A percentile compares a stretch with the other conserved stretches of the same genome.
phyloP scores from a whole-genome alignment of 345 rosid genomes.

The Melastoma malabathricum region DNA sequence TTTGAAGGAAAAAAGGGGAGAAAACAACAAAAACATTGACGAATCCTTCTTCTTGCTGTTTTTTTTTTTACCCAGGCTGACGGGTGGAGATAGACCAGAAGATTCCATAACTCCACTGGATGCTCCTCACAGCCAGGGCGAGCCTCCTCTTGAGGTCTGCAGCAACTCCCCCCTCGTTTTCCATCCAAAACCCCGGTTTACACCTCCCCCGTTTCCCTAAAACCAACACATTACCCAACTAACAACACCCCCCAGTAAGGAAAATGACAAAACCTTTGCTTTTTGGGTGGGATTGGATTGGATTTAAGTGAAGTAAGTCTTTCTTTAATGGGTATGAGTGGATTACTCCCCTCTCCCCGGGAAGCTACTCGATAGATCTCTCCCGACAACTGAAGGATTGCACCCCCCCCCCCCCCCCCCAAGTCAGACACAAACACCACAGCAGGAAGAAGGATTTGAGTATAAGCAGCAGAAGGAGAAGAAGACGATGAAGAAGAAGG shows the following conservation, averaged over 20 bases:
- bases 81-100: constrained; percentile 36
- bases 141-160: constrained; percentile 28
- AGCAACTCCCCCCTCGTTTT: constrained; percentile 11
- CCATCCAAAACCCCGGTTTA: neutral
- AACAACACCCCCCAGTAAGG: neutral
- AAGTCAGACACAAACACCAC: neutral
- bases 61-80: constrained; percentile 24
- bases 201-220: no score
- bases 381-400: no score
- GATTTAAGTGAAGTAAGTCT: no score
- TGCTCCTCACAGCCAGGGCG: constrained; percentile 38
- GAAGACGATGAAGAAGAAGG: neutral
- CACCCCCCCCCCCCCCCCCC: no score
- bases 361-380: no score
- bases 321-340: no score
- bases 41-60: neutral
- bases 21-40: no score
- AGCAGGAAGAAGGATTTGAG: no score
- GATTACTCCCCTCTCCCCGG: no score
- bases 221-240: neutral
- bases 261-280: no score
- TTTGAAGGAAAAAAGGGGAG: no score
- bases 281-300: no score
- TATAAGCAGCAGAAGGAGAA: neutral
- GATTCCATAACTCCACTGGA: constrained; percentile 50